These are phyloP conservation scores for Stephania cephalantha DNA, from an alignment of 164 flowering plant genomes.

Conservation along the genomic window DNA sequence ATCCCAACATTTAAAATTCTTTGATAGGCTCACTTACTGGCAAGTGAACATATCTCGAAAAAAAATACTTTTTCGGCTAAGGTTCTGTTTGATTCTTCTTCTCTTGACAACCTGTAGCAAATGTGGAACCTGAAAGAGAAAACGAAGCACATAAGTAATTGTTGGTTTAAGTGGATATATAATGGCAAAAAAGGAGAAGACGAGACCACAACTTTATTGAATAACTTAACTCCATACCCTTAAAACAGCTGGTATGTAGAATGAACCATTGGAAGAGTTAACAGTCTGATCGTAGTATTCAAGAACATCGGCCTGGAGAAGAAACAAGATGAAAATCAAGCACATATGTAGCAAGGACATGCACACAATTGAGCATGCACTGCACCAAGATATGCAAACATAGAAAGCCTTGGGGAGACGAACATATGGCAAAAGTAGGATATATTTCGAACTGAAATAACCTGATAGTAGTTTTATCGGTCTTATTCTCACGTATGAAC, in stretches of 20 bases:
- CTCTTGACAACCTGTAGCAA: conserved; percentile 71
- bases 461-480: background rate
- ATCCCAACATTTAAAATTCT: background rate
- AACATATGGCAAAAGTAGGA: background rate
- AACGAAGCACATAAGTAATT: background rate
- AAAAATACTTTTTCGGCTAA: conserved; percentile 63
- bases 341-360: background rate
- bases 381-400: background rate
- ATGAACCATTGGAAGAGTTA: conserved; percentile 78
- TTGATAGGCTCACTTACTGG: conserved; percentile 52
- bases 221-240: conserved; percentile 47
- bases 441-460: background rate
- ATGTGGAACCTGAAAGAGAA: conserved; percentile 61
- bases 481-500: background rate
- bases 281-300: conserved; percentile 95
- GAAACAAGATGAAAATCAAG: conserved; percentile 18
- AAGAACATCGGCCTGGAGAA: conserved; percentile 83
- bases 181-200: background rate
- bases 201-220: background rate
- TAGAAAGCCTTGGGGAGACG: background rate
- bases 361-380: background rate
- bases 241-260: conserved; percentile 87
- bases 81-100: conserved; percentile 45
- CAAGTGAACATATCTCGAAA: conserved; percentile 60
- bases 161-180: conserved; percentile 5